Conservation (phyloP, 495 filamentous ascomycete species). For the Penicillium crystallinum region DNA sequence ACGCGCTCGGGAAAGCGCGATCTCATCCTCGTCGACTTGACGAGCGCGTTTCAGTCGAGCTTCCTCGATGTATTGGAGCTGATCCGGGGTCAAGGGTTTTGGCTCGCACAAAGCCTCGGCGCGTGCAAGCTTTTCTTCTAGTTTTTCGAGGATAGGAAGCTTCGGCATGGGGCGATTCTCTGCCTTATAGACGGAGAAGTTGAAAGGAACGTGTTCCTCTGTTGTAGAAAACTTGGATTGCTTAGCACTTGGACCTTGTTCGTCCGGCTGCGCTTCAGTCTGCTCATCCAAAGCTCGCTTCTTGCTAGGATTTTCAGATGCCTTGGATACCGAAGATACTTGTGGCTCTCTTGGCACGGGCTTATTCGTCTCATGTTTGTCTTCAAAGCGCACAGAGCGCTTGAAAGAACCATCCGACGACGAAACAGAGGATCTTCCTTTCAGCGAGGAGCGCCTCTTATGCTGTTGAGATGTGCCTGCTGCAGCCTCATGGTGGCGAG, state of each 20-base stretch:
- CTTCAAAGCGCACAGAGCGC: conserved; percentile 3
- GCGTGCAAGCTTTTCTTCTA: conserved; percentile 4
- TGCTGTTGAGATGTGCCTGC: neutral
- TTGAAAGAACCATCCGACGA: neutral
- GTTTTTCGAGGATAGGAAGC: conserved; percentile 34
- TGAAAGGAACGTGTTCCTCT: conserved; percentile 9
- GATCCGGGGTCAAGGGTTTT: conserved; percentile 17
- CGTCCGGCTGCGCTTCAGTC: conserved; percentile 8
- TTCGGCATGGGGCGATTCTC: conserved; percentile 34
- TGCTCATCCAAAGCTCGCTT: conserved; percentile 19
- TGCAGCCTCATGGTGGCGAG: neutral
- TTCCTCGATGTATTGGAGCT: conserved; percentile 16
- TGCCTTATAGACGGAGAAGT: conserved; percentile 31
- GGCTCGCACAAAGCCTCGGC: conserved; percentile 24
- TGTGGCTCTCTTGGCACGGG: neutral
- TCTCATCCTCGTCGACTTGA: conserved; percentile 41
- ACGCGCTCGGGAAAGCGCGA: conserved; percentile 38
- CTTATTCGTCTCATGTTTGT: neutral
- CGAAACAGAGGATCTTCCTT: neutral
- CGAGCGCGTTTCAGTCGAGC: conserved; percentile 8
- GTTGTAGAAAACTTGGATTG: conserved; percentile 18
- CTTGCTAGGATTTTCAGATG: conserved; percentile 6
- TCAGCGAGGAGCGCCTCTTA: conserved; percentile 5
- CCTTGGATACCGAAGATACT: neutral
- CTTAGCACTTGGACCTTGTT: conserved; percentile 17